Conservation (phyloP, 352 stramenopile genomes). For the Phytopythium mirpurense region DNA sequence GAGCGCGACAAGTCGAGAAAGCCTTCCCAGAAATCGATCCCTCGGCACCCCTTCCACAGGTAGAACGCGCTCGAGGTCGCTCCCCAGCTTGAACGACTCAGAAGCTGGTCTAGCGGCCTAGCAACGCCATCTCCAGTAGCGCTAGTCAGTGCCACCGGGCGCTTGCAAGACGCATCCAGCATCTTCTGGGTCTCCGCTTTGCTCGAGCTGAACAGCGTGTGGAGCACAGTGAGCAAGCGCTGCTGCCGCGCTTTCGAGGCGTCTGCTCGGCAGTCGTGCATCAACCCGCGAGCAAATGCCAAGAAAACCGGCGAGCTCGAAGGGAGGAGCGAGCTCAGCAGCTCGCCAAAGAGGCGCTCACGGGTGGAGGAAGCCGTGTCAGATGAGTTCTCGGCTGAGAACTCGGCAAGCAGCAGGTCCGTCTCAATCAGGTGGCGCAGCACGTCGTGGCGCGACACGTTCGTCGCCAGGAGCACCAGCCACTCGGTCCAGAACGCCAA, state of each 20-base stretch:
- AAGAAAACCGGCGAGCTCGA: constrained; percentile 45
- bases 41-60: constrained; percentile 42
- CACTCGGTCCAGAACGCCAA: constrained; percentile 46
- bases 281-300: constrained; percentile 31
- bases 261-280: constrained; percentile 25
- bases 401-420: constrained; percentile 40
- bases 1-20: constrained; percentile 53
- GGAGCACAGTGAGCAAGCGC: constrained; percentile 33
- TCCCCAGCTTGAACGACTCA: constrained; percentile 22
- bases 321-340: constrained; percentile 36
- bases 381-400: neutral
- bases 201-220: constrained; percentile 29
- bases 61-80: constrained; percentile 31
- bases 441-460: constrained; percentile 42
- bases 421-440: constrained; percentile 48
- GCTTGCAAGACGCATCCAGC: neutral
- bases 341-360: constrained; percentile 20
- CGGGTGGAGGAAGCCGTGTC: too few relatives aligned
- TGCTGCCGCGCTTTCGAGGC: constrained; percentile 18
- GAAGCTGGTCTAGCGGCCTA: constrained; percentile 27
- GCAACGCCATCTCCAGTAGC: constrained; percentile 3
- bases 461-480: constrained; percentile 39
- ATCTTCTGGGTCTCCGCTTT: constrained; percentile 12
- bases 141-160: constrained; percentile 18
- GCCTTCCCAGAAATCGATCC: constrained; percentile 53